Evolutionary conservation across 257 asterid genomes (phyloP).

Genomic region (Solanum infundibuliforme): DNA sequence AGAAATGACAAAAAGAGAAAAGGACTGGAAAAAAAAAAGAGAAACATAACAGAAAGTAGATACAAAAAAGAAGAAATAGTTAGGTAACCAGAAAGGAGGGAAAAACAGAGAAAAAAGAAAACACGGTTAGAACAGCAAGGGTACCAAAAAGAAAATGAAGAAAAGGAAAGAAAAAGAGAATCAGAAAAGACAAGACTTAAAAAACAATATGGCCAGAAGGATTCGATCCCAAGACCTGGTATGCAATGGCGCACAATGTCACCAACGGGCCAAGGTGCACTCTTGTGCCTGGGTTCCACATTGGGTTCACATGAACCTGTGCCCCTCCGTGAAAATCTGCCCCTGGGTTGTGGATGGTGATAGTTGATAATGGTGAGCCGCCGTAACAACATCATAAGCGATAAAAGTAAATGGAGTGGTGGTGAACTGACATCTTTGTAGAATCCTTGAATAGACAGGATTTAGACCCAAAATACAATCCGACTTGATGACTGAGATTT

Average conservation of each 20-base stretch:
- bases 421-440: background rate
- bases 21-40: background rate
- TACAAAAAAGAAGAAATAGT: background rate
- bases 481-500: background rate
- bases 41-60: background rate
- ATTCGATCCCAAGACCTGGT: background rate
- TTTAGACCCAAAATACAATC: background rate
- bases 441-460: background rate
- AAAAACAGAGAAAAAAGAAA: background rate
- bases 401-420: background rate
- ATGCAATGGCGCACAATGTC: background rate
- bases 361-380: background rate
- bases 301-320: background rate
- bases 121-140: background rate
- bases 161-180: background rate
- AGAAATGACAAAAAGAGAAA: background rate
- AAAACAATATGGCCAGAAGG: background rate
- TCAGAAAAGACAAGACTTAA: no score
- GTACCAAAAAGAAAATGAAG: background rate
- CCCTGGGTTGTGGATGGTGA: background rate
- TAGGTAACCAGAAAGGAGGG: background rate
- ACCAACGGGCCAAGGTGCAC: background rate
- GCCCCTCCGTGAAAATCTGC: background rate
- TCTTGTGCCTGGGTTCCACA: background rate
- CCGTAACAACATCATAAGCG: background rate